A percentile compares a stretch with the other conserved stretches of the same genome.
These are phyloP conservation scores for Colletotrichum sp. DNA, from an alignment of 2,329 filamentous ascomycete species.

Conservation along the genomic window DNA sequence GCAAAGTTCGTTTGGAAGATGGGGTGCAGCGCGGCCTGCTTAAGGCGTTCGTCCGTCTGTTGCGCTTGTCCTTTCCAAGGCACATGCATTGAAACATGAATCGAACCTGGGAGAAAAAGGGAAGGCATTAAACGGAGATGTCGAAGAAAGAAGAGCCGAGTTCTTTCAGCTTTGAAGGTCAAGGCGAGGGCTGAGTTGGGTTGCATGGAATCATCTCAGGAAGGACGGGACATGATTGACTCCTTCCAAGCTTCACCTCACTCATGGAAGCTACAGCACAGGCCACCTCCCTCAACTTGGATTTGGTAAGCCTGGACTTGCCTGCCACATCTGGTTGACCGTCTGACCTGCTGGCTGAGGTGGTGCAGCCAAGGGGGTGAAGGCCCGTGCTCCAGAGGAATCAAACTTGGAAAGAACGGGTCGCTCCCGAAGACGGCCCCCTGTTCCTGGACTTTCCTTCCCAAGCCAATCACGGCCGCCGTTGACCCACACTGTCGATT, in stretches of 20 bases:
- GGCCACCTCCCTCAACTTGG: not conserved
- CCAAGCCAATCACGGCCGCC: slow-evolving; percentile 3
- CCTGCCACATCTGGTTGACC: not conserved
- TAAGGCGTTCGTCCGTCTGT: not conserved
- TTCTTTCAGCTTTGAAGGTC: not conserved
- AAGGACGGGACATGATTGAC: not conserved
- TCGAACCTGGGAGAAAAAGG: not conserved
- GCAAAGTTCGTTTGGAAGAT: not conserved
- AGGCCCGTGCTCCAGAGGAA: not conserved
- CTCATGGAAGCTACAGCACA: not conserved
- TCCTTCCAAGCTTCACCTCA: not conserved
- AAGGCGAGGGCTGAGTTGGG: not conserved
- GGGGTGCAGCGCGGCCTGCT: not conserved
- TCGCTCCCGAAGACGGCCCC: slow-evolving; percentile 7
- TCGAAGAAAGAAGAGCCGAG: not conserved
- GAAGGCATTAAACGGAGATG: not conserved
- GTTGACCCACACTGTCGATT: slow-evolving; percentile 4
- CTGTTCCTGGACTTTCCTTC: not conserved
- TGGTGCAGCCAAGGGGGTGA: not conserved
- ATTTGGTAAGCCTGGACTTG: not conserved
- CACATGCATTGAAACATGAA: not conserved
- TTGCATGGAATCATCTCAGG: not conserved
- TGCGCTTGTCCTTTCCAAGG: not conserved
- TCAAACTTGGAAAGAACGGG: slow-evolving; percentile 19
- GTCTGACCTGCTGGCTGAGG: not conserved